Evolutionary conservation across 345 rosid genomes (phyloP), one percentile per base, ranked within the genome.

Genomic region (Arabidopsis thaliana): DNA sequence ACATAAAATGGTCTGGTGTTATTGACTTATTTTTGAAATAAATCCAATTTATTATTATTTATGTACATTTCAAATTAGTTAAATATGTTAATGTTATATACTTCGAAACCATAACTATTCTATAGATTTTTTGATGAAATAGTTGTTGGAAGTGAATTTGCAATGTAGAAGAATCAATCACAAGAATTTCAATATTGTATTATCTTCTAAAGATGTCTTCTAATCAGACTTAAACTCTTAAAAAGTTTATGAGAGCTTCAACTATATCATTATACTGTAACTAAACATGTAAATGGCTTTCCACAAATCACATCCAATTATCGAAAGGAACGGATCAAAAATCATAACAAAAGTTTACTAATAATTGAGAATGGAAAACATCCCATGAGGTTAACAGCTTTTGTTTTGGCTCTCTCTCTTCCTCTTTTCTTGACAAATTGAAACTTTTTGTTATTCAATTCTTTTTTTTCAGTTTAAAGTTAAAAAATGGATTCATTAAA

Each of bases 311-410:
- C 14, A 44, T 68, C 53, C 1, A 9, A 67, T 38, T 38, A 38
- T 23, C 30, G 32, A 62, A 51, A 69, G 56, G 25, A 69, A 69
- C 7, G 57, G 50, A 69, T 53, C 59, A 63, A 71, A 77, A 77
- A 16, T 56, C 76, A 38, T 63, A 34, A 70, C 30, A 46, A 71
- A 71, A 71, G 2, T 50, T 14, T 41, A 50, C 6, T 49, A 52
- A 72, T 78, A 72, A 78, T 66, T 66, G 81, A 78, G 63, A 59
- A 28, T 33, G 28, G 51, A 78, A 66, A 56, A 72, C 77, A 72
- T 65, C 64, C 81, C 77, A 78, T 78, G 77, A 78, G 81, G 30
- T 78, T 72, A 66, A 66, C 77, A 72, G 65, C 81, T 72, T 78
- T 65, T 72, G 23, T 72, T 65, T 66, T 72, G 55, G 77, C 40